phyloP scores from a whole-genome alignment of 2,329 filamentous ascomycete genomes.

The Ceratocystis ficicola region DNA sequence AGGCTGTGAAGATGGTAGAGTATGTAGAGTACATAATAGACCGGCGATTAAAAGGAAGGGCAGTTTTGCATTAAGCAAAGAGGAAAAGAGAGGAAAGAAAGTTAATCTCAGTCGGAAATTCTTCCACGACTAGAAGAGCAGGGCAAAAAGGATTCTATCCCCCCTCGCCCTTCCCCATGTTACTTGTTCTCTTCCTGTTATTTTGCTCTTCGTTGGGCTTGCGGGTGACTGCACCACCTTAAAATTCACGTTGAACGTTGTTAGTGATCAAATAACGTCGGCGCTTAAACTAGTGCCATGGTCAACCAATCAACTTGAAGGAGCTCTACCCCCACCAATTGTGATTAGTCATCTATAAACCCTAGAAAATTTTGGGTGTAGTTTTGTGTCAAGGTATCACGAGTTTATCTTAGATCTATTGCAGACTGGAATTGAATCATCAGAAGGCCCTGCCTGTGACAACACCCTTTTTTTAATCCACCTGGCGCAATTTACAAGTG shows the following conservation, averaged over 20 bases:
- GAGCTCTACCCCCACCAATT: not conserved
- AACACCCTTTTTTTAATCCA: not conserved
- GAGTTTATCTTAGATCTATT: not conserved
- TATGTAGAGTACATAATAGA: not conserved
- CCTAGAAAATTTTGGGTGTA: conserved; percentile 14
- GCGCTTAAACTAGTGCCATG: conserved; percentile 20
- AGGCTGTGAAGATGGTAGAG: not conserved
- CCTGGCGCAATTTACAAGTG: not conserved
- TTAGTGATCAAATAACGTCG: conserved; percentile 21
- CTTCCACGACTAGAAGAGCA: not conserved
- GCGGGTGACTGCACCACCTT: conserved; percentile 15
- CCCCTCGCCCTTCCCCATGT: conserved; percentile 1
- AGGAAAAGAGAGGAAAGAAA: conserved; percentile 11
- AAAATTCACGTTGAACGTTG: conserved; percentile 12
- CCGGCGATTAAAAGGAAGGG: not conserved
- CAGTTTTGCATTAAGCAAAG: not conserved
- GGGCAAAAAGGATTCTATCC: conserved; percentile 12
- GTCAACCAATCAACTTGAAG: conserved; percentile 18
- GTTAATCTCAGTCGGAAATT: not conserved
- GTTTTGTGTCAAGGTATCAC: conserved; percentile 15
- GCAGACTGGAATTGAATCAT: not conserved
- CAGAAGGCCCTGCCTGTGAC: not conserved
- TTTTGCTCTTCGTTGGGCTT: not conserved
- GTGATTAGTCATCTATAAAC: conserved; percentile 7
- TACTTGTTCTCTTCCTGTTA: not conserved